These are phyloP conservation scores for Botrytis cinerea DNA, from an alignment of 2,329 filamentous ascomycete genomes.

Conservation along the genomic window DNA sequence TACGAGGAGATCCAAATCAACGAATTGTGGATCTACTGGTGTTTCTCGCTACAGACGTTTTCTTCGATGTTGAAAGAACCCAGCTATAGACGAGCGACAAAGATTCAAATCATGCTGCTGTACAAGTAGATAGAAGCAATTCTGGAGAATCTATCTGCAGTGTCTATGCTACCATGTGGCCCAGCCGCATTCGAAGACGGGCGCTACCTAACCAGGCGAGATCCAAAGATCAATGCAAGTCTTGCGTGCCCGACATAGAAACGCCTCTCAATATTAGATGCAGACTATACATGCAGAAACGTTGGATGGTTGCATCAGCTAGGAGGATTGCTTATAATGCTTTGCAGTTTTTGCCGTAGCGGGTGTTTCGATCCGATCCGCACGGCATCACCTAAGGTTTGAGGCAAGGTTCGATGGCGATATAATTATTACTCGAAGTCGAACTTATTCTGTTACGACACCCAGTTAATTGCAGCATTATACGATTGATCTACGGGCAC, in stretches of 20 bases:
- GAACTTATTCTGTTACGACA: background rate
- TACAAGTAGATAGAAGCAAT: background rate
- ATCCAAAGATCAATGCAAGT: background rate
- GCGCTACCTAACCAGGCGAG: background rate
- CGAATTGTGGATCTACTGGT: background rate
- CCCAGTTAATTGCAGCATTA: background rate
- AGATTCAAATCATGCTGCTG: background rate
- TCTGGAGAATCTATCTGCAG: background rate
- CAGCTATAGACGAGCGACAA: background rate
- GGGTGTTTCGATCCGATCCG: background rate
- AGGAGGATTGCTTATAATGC: background rate
- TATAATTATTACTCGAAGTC: background rate
- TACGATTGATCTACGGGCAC: no score
- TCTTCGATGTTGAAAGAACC: background rate
- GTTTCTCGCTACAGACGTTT: background rate
- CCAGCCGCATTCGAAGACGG: background rate
- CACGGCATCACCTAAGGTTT: background rate
- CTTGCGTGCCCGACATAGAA: background rate
- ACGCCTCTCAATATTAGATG: conserved; percentile 3
- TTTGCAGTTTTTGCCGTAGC: background rate
- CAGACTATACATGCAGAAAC: background rate
- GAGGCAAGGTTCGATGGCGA: background rate
- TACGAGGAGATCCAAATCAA: background rate
- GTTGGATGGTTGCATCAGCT: background rate
- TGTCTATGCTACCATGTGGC: background rate